phyloP scores from a whole-genome alignment of 179 eudicot genomes.

The Carnegiea gigantea region DNA sequence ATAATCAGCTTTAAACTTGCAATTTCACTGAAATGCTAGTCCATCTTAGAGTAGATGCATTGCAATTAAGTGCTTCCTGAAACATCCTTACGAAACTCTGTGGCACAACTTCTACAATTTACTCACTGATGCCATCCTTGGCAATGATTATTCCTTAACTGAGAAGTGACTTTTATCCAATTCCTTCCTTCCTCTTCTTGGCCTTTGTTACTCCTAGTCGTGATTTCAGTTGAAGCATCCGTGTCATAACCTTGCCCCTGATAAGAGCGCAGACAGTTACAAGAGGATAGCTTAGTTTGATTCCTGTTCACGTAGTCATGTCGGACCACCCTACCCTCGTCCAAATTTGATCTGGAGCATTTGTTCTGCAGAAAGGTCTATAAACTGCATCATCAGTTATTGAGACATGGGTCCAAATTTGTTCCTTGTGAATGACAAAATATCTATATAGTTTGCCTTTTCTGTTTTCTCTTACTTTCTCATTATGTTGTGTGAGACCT shows the following conservation, averaged over 20 bases:
- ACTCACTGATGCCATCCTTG: not conserved
- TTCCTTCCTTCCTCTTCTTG: no score
- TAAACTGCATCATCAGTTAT: no score
- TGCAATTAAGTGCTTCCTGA: not conserved
- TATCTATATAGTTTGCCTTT: not conserved
- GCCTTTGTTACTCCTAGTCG: not conserved
- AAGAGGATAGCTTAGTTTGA: no score
- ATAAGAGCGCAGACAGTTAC: no score
- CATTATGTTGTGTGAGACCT: not conserved
- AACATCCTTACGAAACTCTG: not conserved
- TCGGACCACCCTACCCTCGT: no score
- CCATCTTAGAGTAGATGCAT: not conserved
- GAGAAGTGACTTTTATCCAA: not conserved
- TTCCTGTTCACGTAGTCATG: no score
- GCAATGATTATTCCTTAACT: not conserved
- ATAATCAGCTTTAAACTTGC: not conserved
- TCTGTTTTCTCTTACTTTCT: not conserved
- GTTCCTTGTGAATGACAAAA: no score
- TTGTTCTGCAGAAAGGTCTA: no score
- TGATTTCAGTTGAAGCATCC: no score
- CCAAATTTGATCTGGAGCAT: no score
- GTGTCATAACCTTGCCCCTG: no score
- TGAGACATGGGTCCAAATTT: no score
- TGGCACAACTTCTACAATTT: not conserved
- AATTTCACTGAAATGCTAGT: conserved; percentile 1